phyloP scores from a whole-genome alignment of 75 land plant species.

The Pinus albicaulis region DNA sequence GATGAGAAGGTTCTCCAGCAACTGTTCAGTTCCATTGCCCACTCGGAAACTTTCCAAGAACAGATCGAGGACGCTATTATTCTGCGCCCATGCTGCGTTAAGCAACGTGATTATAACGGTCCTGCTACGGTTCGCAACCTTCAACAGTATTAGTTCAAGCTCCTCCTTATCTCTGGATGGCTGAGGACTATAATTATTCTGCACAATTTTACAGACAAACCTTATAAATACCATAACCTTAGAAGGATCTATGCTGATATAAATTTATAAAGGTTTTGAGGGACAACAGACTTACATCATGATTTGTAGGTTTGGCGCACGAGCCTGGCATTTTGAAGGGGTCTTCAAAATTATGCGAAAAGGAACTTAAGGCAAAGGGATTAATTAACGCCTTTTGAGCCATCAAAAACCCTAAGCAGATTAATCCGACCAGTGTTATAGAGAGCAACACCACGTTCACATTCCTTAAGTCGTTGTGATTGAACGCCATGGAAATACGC shows the following conservation, averaged over 20 bases:
- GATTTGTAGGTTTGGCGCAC: neutral
- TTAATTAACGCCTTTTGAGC: neutral
- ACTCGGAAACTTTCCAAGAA: conserved; percentile 59
- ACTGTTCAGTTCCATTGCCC: conserved; percentile 47
- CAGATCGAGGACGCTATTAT: conserved; percentile 57
- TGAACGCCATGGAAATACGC: neutral
- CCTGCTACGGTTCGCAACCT: conserved; percentile 49
- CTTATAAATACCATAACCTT: neutral
- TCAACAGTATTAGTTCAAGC: conserved; percentile 31
- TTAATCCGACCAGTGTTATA: neutral
- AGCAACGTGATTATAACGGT: conserved; percentile 65
- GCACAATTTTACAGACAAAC: no score
- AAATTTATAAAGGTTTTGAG: neutral
- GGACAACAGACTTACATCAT: neutral
- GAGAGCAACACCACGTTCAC: neutral
- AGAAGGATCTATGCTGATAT: neutral
- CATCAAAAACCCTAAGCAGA: neutral
- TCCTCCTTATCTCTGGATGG: conserved; percentile 15
- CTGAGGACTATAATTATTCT: no score
- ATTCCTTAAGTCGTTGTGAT: neutral
- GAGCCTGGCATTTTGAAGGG: neutral
- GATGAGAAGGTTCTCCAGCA: conserved; percentile 54
- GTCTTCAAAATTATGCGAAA: neutral
- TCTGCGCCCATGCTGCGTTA: conserved; percentile 64
- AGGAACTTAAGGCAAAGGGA: neutral